These are phyloP conservation scores for Rhynchosporium secalis DNA, from an alignment of 2,329 filamentous ascomycete species.

Conservation along the genomic window DNA sequence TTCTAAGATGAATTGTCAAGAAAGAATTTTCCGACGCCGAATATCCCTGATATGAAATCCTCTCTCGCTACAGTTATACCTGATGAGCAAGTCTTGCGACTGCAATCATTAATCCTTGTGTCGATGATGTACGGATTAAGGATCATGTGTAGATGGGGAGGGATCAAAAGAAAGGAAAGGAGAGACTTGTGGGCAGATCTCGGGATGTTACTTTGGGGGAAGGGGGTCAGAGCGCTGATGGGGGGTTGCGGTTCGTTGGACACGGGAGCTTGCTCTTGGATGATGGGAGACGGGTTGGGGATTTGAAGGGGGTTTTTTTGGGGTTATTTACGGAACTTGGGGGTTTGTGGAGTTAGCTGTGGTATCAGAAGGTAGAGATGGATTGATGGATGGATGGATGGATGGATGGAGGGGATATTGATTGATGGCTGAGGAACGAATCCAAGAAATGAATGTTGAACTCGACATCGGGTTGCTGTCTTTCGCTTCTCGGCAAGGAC, in stretches of 20 bases:
- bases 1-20: no score
- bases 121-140: background rate
- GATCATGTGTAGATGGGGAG: no score
- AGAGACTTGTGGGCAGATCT: background rate
- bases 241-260: background rate
- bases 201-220: background rate
- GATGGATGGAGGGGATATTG: no score
- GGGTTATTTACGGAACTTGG: background rate
- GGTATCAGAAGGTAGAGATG: background rate
- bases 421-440: background rate
- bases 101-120: no score
- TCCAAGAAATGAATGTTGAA: background rate
- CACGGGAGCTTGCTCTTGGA: background rate
- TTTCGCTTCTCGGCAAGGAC: background rate
- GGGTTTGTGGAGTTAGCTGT: background rate
- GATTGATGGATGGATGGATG: background rate
- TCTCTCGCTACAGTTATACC: no score
- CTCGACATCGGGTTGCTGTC: background rate
- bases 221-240: background rate
- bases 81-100: no score
- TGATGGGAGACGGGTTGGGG: no score
- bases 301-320: background rate
- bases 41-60: no score
- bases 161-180: background rate
- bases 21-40: no score